Evolutionary conservation across 2,329 filamentous ascomycete genomes (phyloP), one percentile per base, ranked within the genome.

Genomic region (Nothophoma quercina): DNA sequence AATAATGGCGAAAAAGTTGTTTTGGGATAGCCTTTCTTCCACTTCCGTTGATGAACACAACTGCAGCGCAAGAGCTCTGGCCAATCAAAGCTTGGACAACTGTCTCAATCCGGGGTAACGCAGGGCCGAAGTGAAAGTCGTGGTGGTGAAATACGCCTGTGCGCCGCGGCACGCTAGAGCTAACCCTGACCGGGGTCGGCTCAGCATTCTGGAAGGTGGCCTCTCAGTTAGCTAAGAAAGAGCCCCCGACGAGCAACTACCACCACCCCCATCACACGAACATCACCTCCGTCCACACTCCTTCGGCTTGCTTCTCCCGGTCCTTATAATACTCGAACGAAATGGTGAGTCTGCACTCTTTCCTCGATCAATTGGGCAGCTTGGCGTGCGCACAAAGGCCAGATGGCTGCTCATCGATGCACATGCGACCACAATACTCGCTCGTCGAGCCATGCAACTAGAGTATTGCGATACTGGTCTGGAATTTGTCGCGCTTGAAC

Each of bases 1-100:
- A 58, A 62, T 62, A 39, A 70, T 69, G 67, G 60, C 56, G 19
- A 47, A 67, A 70, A 72, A 68, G 55, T 65, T 51, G 59, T 56
- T 62, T 63, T 49, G 45, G 52, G 40, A 44, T n/a, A 30, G 28
- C 8, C 8, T 10, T 19, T 25, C 5, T 18, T 34, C 35, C n/a
- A 6, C 7, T 22, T n/a, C 13, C 15, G 12, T 16, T 22, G 41
- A 30, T 10, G 10, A 10, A 21, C 7, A 15, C 9, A 7, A 23
- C 22, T 21, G 16, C 15, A 41, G 26, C 33, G 2, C n/a, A n/a
- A 25, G 26, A 33, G 33, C 26, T 29, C 10, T 26, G 33, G 38
- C 50, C 50, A 48, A 39, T 44, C 32, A 43, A 47, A 33, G 25
- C 32, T 33, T 29, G 12, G 16, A 33, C 36, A 3, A 30, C 33